Evolutionary conservation across 768 basidiomycete species (phyloP), one percentile per base, ranked within the genome.

Genomic region (Xerocomellus intermedius): DNA sequence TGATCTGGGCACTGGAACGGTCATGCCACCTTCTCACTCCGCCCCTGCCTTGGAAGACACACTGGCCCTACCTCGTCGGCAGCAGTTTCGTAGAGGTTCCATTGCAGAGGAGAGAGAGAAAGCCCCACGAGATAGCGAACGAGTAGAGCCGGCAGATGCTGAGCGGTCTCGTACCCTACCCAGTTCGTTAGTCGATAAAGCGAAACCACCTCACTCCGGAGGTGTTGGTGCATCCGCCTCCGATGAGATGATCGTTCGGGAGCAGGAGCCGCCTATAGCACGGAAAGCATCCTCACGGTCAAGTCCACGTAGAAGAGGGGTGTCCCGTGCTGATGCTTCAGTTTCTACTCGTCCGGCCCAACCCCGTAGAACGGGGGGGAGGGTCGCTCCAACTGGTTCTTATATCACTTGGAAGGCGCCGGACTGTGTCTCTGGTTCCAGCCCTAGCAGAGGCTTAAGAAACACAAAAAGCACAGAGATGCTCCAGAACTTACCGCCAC

Each of bases 11-110:
- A 47, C 48, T 26, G 69, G 56, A 45, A 44, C 53, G 32, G 36
- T 48, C 35, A 57, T 74, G 45, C 64, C 68, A 3, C 62, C 68
- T 50, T 67, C 67, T 32, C 69, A 57, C 33, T 58, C 67, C 44
- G 63, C 67, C 16, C 64, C 69, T 43, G 58, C 65, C 9, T 64
- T 72, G 30, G 69, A 71, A 50, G 75, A 76, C 43, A 55, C 68
- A 6, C 59, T 66, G 16, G 46, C 58, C 7, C 48, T 55, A 21
- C 52, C 60, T 44, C 69, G 68, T 54, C 69, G 72, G 49, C 59
- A 24, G 49, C 59, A 24, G 36, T 50, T 57, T 42, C 70, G 64
- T 42, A 65, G 65, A 50, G 64, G 64, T 45, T 71, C 69, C 32
- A 67, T 56, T 42, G 65, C 54, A 6, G 68, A 65, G 32, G 64